Evolutionary conservation across 805 yeast species (phyloP).

Genomic region (Candida stauntonica): DNA sequence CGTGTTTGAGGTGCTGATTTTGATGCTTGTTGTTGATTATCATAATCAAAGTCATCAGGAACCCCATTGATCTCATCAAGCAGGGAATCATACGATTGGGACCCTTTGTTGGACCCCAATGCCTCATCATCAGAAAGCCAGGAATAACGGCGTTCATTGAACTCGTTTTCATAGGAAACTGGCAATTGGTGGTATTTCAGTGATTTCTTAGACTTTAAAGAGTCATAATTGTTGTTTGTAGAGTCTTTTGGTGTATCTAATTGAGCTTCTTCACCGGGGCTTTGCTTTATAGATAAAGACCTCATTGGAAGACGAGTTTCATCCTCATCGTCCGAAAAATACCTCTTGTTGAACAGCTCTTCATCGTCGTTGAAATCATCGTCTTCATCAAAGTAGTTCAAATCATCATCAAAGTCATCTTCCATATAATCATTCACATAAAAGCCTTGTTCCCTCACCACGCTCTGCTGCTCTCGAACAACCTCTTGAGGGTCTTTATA

Average conservation of each 20-base stretch:
- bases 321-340: constrained; percentile 26
- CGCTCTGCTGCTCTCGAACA: constrained; percentile 8
- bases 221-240: neutral
- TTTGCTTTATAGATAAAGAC: too few species aligned
- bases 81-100: constrained; percentile 35
- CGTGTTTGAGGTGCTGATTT: constrained; percentile 11
- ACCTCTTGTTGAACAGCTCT: constrained; percentile 27
- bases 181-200: constrained; percentile 38
- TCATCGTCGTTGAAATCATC: constrained; percentile 32
- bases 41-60: constrained; percentile 38
- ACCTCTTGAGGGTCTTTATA: constrained; percentile 35
- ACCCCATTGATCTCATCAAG: constrained; percentile 48
- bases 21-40: neutral
- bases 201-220: constrained; percentile 14
- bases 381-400: constrained; percentile 35
- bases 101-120: constrained; percentile 19
- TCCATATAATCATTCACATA: constrained; percentile 36
- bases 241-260: too few species aligned
- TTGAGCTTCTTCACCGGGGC: too few species aligned
- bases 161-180: constrained; percentile 33
- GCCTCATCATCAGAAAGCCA: constrained; percentile 30
- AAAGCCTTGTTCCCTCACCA: constrained; percentile 29
- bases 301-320: neutral
- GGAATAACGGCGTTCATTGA: constrained; percentile 21
- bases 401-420: constrained; percentile 39